Conservation (phyloP, 306 rosid genomes). For the Rosa multiflora region DNA sequence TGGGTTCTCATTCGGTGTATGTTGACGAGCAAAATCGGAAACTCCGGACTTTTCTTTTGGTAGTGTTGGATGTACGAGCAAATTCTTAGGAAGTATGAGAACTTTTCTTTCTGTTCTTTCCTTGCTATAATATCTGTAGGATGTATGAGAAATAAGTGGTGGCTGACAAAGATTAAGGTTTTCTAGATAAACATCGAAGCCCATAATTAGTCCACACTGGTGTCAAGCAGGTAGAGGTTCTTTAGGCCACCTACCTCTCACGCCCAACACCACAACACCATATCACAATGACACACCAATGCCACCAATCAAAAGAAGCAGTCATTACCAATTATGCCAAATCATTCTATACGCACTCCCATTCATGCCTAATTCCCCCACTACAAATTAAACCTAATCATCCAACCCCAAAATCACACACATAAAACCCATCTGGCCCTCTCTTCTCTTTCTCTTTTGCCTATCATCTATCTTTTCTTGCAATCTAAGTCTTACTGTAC, state of each 20-base stretch:
- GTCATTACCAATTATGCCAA: conserved; percentile 53
- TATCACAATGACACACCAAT: background rate
- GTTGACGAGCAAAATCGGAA: no score
- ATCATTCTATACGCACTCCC: conserved; percentile 31
- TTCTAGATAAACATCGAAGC: background rate
- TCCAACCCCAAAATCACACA: conserved; percentile 14
- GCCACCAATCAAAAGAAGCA: conserved; percentile 16
- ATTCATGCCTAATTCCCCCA: conserved; percentile 33
- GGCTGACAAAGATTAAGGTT: background rate
- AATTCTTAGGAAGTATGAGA: background rate
- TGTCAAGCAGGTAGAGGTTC: conserved; percentile 3
- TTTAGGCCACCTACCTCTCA: conserved; percentile 42
- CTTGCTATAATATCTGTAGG: background rate
- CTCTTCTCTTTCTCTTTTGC: conserved; percentile 12
- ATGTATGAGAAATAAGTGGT: background rate
- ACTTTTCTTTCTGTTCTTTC: background rate
- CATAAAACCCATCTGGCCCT: background rate
- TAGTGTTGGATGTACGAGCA: background rate
- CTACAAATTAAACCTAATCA: conserved; percentile 16
- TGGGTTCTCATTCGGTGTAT: no score
- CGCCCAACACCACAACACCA: conserved; percentile 38
- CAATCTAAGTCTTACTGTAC: conserved; percentile 39
- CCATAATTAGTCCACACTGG: background rate
- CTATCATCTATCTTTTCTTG: conserved; percentile 38
- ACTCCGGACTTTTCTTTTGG: background rate